Base-by-base conservation (phyloP, 176 grass and related monocot species). In the Themeda triandra region DNA sequence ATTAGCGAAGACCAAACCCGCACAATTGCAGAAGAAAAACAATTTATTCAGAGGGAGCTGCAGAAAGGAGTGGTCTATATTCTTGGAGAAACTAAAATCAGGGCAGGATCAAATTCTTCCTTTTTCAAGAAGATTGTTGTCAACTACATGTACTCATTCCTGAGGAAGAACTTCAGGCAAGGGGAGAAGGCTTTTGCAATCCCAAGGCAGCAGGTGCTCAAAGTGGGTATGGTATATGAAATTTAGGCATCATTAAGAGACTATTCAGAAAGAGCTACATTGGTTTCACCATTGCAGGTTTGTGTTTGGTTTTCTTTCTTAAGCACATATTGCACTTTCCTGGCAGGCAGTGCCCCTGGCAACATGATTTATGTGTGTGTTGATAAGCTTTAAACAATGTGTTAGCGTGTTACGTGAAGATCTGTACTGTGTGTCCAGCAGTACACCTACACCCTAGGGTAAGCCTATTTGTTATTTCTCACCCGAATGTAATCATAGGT, bases 171-270 rank as follows among this genome's bases (percentile, higher is more conserved):
- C 82, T 83, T 86, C 76, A 85, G 88, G 79, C 79, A 90, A n/a
- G 81, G 81, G 28, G 88, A 90, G 19, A 84, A 88, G 62, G 39
- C 32, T 13, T 86, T 93, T 36, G 60, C 60, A 12, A 88, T 93
- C 25, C 92, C 92, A 27, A 68, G 82, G 18, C 73, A 83, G 58
- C 71, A 91, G 60, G 18, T 93, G 44, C 85, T 93, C 40, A 93
- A 91, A 75, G 74, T 93, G 13, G 92, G 92, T 30, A 93, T 86
- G 73, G 78, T 33, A 42, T 90, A 88, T 86, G 92, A 91, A 72
- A 83, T 91, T 19, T 93, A 63, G 86, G n/a, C 12, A 79, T 24
- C 54, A 58, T 58, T 21, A 54, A 23, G 2, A 45, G 3, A 72
- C 8, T 41, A n/a, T n/a, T n/a, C n/a, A n/a, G n/a, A 25, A 41